These are phyloP conservation scores for Polytolypa hystricis DNA, from an alignment of 2,329 filamentous ascomycete species.

Conservation along the genomic window DNA sequence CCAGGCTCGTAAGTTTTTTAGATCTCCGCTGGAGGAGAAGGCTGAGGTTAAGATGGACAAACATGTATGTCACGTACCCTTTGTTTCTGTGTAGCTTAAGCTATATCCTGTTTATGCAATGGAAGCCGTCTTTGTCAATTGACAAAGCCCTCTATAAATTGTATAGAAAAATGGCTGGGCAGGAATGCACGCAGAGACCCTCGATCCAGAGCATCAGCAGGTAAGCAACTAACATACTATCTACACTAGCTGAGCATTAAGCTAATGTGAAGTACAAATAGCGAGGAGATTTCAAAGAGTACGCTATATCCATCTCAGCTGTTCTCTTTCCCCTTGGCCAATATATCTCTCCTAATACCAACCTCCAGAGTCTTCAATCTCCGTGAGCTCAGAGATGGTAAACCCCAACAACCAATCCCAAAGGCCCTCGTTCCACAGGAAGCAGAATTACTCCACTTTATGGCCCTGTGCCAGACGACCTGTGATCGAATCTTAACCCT, in stretches of 20 bases:
- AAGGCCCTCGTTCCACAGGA: conserved; percentile 49
- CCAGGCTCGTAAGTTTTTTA: conserved; percentile 66
- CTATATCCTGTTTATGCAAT: no score
- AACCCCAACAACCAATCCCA: conserved; percentile 69
- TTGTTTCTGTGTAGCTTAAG: no score
- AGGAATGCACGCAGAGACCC: conserved; percentile 73
- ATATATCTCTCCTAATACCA: neutral
- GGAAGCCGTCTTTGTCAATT: no score
- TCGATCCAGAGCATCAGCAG: conserved; percentile 74
- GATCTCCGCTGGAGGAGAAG: conserved; percentile 60
- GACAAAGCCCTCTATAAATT: conserved; percentile 1
- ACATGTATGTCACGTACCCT: conserved; percentile 40
- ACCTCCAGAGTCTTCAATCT: conserved; percentile 77
- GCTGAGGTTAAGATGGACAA: conserved; percentile 60
- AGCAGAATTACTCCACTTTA: conserved; percentile 54
- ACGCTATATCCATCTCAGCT: conserved; percentile 15
- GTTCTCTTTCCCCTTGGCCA: neutral
- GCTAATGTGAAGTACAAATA: neutral
- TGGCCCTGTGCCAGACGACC: conserved; percentile 57
- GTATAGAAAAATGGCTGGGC: conserved; percentile 82
- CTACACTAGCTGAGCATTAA: no score
- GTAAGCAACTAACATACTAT: conserved; percentile 36
- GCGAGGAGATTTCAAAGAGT: conserved; percentile 83
- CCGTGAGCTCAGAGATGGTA: conserved; percentile 58
- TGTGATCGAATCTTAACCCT: conserved; percentile 63